Conservation (phyloP, 768 basidiomycete genomes). For the Piloderma croceum region DNA sequence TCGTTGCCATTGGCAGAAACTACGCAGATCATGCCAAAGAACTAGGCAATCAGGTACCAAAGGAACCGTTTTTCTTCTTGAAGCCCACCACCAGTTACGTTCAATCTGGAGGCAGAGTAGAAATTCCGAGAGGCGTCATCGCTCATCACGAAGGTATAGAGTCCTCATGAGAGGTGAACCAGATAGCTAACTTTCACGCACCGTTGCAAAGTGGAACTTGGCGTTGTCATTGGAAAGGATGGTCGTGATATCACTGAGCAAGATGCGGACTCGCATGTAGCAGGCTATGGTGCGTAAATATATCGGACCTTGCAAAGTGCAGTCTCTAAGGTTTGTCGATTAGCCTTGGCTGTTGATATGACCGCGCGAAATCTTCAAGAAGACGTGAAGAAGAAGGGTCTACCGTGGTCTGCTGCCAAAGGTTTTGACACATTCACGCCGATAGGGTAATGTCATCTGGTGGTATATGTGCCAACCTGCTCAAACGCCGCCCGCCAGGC, state of each 20-base stretch:
- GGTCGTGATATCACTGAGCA: constrained; percentile 77
- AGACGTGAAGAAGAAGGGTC: constrained; percentile 81
- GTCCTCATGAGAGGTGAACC: too few species aligned
- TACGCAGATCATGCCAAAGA: constrained; percentile 91
- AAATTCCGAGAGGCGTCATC: constrained; percentile 78
- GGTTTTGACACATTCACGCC: constrained; percentile 97
- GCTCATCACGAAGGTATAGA: constrained; percentile 85
- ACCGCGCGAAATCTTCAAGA: constrained; percentile 95
- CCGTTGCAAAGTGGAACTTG: constrained; percentile 78
- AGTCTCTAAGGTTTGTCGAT: too few species aligned
- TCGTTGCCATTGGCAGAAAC: constrained; percentile 94
- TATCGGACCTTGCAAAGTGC: too few species aligned
- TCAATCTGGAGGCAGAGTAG: constrained; percentile 66
- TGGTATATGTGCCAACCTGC: too few species aligned
- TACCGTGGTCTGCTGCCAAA: constrained; percentile 98
- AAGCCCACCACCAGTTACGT: constrained; percentile 94
- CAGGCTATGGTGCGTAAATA: constrained; percentile 74
- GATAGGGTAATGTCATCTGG: constrained; percentile 55
- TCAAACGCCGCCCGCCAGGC: too few species aligned
- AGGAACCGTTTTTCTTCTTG: constrained; percentile 97
- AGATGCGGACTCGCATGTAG: constrained; percentile 72
- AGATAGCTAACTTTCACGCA: constrained; percentile 1
- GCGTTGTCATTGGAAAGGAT: constrained; percentile 86
- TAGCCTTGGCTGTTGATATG: constrained; percentile 93
- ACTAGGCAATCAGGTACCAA: constrained; percentile 75